Base-by-base conservation (phyloP, 108 stramenopile genomes). In the Cylindrotheca closterium region DNA sequence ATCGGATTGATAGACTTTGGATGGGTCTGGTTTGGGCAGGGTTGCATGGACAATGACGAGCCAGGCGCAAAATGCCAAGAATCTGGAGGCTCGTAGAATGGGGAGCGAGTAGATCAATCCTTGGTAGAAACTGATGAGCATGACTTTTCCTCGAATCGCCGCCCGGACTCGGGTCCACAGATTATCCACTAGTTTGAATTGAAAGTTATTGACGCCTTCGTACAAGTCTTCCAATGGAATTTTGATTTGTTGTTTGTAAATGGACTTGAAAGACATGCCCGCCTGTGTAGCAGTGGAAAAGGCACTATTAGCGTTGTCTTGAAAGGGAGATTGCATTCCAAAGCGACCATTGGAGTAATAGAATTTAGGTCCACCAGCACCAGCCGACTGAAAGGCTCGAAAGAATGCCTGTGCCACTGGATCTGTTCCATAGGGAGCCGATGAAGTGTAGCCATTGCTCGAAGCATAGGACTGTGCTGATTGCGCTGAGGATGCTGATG, bases 191-290 rank as follows among this genome's bases (percentile, higher is more conserved):
- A 88, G 33, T 29, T 58, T 45, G 37, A 86, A 68, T 19, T 77
- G 49, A 12, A 80, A 30, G 7, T 48, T 46, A 2, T 51, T 17
- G 10, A 25, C 54, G 37, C 91, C 91, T 1, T 42, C 60, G 53
- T 87, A 87, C 27, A 92, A 58, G 47, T 67, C 72, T 30, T 87
- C 73, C 30, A 87, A 47, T 4, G 87, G 82, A 4, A 92, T 60
- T 19, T 60, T 51, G 1, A 87, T 67, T 51, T 73, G 79, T 78
- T 88, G 79, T 21, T 82, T 58, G 60, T 85, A 92, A n/a, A 77
- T 74, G 7, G 85, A 78, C 53, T 76, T 85, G 53, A 70, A 65
- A 2, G 66, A 26, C 21, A 57, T 22, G 5, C 51, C 46, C 26
- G 55, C 7, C 1, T 51, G 51, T 26, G 26, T 59, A 15, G 3